Conservation (phyloP, 441 rosid species). For the Populus tomentosa region DNA sequence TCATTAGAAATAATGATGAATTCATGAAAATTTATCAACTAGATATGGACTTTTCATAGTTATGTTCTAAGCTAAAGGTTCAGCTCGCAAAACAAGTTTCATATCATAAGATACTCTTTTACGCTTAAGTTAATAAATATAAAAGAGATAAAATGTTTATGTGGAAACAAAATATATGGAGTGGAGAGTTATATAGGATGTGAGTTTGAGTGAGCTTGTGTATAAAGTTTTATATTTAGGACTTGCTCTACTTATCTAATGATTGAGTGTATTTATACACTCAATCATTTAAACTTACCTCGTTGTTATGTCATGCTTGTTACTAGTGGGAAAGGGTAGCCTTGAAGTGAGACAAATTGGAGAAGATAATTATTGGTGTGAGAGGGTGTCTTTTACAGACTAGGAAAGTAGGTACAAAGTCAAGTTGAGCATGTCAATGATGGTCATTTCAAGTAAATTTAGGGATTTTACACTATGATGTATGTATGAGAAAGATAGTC, state of each 20-base stretch:
- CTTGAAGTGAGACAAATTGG: not conserved
- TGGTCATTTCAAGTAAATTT: too few species aligned
- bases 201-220: not conserved
- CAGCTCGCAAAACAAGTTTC: too few species aligned
- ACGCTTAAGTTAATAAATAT: too few species aligned
- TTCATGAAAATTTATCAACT: not conserved
- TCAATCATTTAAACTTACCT: not conserved
- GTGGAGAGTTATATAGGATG: not conserved
- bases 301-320: not conserved
- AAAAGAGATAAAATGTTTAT: too few species aligned
- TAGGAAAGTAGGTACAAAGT: too few species aligned
- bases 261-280: not conserved
- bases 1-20: not conserved
- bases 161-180: too few species aligned
- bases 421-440: not conserved
- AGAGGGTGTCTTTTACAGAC: not conserved
- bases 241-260: too few species aligned
- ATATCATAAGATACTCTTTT: not conserved
- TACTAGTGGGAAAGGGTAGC: not conserved
- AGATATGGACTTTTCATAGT: not conserved
- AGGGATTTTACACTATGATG: not conserved
- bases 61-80: not conserved
- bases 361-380: not conserved
- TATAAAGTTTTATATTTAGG: too few species aligned
- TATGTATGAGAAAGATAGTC: not conserved